phyloP scores from a whole-genome alignment of 345 rosid species.

The Syzygium aromaticum region DNA sequence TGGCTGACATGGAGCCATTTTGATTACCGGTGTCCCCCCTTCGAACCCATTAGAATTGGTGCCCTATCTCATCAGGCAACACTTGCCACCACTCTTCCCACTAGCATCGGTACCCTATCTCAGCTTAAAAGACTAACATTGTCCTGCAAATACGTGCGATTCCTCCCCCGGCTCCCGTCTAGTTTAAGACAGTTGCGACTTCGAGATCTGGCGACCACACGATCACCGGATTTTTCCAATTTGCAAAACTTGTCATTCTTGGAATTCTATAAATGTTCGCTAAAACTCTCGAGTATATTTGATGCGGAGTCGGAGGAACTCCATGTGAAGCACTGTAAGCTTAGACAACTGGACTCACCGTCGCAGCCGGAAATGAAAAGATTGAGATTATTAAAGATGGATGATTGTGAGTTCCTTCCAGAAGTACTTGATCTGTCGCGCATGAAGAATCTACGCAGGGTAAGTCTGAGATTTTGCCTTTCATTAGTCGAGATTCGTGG shows the following conservation, averaged over 20 bases:
- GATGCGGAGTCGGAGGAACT: background rate
- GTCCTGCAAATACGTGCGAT: background rate
- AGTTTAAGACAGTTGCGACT: background rate
- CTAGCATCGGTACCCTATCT: background rate
- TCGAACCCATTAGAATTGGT: no score
- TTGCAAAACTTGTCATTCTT: background rate
- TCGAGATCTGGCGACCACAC: accelerated
- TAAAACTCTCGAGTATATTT: accelerated
- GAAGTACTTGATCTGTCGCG: background rate
- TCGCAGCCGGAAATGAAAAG: background rate
- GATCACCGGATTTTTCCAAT: no score
- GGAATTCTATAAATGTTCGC: accelerated
- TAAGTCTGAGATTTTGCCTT: accelerated
- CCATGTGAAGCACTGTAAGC: accelerated
- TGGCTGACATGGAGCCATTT: accelerated
- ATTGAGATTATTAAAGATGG: accelerated
- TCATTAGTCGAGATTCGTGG: background rate
- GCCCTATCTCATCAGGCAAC: background rate
- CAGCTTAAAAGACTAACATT: background rate
- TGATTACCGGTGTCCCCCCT: accelerated
- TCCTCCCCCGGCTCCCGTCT: background rate
- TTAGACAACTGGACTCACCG: accelerated
- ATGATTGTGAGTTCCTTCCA: accelerated
- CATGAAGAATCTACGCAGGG: background rate
- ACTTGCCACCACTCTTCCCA: background rate